phyloP scores from a whole-genome alignment of 148 eudicot genomes.

The Cornus suecica region DNA sequence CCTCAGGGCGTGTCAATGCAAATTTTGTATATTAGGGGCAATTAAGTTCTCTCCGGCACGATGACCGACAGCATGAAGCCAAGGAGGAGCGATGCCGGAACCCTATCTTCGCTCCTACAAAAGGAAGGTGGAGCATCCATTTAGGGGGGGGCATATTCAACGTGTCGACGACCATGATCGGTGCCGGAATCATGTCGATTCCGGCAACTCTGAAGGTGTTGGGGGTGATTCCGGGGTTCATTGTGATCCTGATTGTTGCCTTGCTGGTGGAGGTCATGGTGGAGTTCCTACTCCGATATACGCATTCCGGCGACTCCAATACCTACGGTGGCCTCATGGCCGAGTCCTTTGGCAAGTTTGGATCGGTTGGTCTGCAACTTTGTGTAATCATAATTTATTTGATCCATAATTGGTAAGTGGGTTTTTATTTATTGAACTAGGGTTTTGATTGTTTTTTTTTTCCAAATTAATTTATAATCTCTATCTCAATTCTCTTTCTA shows the following conservation, averaged over 20 bases:
- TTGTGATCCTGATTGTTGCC: constrained; percentile 47
- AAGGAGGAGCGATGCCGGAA: too few relatives aligned
- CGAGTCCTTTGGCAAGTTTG: constrained; percentile 74
- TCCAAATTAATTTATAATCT: too few relatives aligned
- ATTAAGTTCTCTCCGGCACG: not conserved
- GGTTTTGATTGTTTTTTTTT: too few relatives aligned
- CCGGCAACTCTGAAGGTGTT: constrained; percentile 86
- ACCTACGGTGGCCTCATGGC: constrained; percentile 78
- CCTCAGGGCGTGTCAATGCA: too few relatives aligned
- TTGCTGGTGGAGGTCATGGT: constrained; percentile 63
- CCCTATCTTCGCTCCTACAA: constrained; percentile 33
- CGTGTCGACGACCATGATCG: constrained; percentile 78
- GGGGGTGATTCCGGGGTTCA: constrained; percentile 66
- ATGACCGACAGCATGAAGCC: constrained; percentile 17
- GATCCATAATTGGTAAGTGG: constrained; percentile 73
- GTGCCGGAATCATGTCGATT: constrained; percentile 95
- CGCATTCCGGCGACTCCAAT: constrained; percentile 47
- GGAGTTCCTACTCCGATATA: constrained; percentile 63
- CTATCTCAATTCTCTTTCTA: too few relatives aligned
- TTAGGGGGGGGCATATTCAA: constrained; percentile 71
- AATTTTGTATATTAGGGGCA: too few relatives aligned
- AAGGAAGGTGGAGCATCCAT: constrained; percentile 37
- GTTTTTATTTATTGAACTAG: too few relatives aligned
- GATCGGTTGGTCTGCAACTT: constrained; percentile 63
- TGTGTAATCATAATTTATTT: constrained; percentile 70